Evolutionary conservation across 352 stramenopile species (phyloP).

Genomic region (Blastocystis sp.): DNA sequence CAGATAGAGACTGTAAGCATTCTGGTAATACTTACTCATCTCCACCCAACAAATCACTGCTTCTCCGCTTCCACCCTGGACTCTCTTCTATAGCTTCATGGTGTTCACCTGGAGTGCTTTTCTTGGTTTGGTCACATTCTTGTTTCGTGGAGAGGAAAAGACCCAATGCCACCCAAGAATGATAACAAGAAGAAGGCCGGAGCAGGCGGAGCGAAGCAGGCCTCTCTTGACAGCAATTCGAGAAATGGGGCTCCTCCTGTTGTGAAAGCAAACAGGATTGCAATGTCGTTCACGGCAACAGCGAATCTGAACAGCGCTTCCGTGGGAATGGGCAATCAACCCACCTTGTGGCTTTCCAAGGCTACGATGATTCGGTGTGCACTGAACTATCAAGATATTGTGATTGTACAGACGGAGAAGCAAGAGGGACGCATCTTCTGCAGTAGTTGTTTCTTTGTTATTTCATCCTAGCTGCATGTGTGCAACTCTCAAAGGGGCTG

Average conservation of each 20-base stretch:
- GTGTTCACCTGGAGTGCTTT: background rate
- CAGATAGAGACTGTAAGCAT: conserved; percentile 51
- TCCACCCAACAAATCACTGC: background rate
- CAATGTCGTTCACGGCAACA: conserved; percentile 58
- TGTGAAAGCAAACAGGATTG: conserved; percentile 46
- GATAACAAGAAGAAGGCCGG: conserved; percentile 19
- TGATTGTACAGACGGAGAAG: conserved; percentile 58
- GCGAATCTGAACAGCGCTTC: conserved; percentile 58
- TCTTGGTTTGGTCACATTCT: background rate
- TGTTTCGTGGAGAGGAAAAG: background rate
- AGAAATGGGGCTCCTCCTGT: background rate
- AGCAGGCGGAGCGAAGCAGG: background rate
- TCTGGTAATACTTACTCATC: conserved; percentile 57
- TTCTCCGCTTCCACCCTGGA: background rate
- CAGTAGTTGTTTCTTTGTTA: background rate
- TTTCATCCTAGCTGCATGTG: background rate
- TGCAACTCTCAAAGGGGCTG: conserved; percentile 23
- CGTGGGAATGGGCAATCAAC: background rate
- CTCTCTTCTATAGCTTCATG: background rate
- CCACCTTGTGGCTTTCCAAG: conserved; percentile 54
- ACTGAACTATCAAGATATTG: conserved; percentile 48
- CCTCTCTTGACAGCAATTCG: background rate
- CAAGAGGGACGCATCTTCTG: conserved; percentile 7
- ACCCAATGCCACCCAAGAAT: conserved; percentile 14
- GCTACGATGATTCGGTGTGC: conserved; percentile 52